Evolutionary conservation across 2,329 filamentous ascomycete species (phyloP).

Genomic region (Colletotrichum abscissum): DNA sequence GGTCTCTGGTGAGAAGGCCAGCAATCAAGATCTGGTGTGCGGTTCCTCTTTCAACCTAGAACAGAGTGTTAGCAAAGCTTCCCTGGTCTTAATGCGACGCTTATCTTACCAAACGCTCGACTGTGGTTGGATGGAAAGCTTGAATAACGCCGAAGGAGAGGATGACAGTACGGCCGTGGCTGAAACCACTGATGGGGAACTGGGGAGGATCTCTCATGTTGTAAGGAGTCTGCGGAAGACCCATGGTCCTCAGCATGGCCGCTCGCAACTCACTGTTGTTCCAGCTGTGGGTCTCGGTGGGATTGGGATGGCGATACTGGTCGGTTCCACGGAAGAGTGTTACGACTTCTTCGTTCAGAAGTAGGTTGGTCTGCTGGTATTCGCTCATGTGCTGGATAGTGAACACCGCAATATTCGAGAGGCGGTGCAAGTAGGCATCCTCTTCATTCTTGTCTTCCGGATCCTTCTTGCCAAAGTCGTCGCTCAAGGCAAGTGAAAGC

Average conservation of each 20-base stretch:
- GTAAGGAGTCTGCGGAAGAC: constrained; percentile 17
- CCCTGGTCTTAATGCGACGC: background rate
- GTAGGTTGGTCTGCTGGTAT: constrained; percentile 47
- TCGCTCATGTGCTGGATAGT: constrained; percentile 50
- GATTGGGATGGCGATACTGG: constrained; percentile 6
- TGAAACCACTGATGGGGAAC: constrained; percentile 35
- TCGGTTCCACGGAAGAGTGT: constrained; percentile 48
- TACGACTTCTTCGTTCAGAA: constrained; percentile 47
- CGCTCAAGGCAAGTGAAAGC: constrained; percentile 45
- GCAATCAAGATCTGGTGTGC: constrained; percentile 44
- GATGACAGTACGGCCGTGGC: constrained; percentile 34
- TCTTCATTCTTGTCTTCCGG: constrained; percentile 41
- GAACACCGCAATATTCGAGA: constrained; percentile 50
- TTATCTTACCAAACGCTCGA: constrained; percentile 48
- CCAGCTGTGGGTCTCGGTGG: constrained; percentile 20
- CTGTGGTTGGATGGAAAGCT: constrained; percentile 46
- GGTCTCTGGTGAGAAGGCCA: constrained; percentile 31
- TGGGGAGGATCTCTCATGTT: constrained; percentile 29
- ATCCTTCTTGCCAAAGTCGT: constrained; percentile 42
- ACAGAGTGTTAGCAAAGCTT: constrained; percentile 21
- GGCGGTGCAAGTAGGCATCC: constrained; percentile 49
- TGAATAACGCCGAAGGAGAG: constrained; percentile 54
- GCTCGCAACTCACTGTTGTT: constrained; percentile 23
- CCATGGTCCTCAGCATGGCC: constrained; percentile 28
- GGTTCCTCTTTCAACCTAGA: constrained; percentile 50